Base-by-base conservation (phyloP, 2,329 filamentous ascomycete species). In the Drechslerella coelobrocha region DNA sequence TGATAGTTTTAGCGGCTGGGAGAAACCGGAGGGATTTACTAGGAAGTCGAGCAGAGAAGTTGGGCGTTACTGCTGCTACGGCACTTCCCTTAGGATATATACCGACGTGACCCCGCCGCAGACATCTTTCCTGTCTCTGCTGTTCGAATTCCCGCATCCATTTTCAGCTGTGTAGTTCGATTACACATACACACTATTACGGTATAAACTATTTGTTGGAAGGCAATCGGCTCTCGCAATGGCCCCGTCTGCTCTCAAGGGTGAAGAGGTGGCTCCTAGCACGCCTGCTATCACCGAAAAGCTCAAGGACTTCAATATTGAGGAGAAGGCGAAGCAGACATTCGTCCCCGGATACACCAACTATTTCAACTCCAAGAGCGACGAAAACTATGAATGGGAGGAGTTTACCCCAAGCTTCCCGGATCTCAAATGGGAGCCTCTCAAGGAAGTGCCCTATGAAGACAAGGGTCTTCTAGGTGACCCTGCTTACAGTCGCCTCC, bases 381-480 rank as follows among this genome's bases (percentile, higher is more conserved):
- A 72, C 19, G 79, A 81, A 12, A 77, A 80, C 59, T 85, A 86
- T 74, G 79, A 82, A 43, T 79, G 84, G 68, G 81, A 85, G 31
- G 79, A 85, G 55, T 79, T 86, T 6, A 79, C 80, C 6, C 83
- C 83, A 17, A 79, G 76, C 7, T 86, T 85, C 72, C 84, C 84
- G 2, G 79, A 84, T 21, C 73, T 85, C 63, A 78, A 81, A 17
- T 86, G 84, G 84, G 78, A 79, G 1, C 78, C 81, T 0, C 76
- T 86, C 31, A 78, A 78, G 27, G 79, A 84, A 39, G 77, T 82
- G 0, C 79, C 81, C 0, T 84, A 85, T 68, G 75, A 80, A 54
- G 84, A 86, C 74, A 84, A 83, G 74, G 84, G 83, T 3, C 77
- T 83, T 41, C 78, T 82, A 23, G 84, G 84, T n/a, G 81, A 84